Evolutionary conservation across 2,329 filamentous ascomycete genomes (phyloP).

Genomic region (Stagonosporopsis cucurbitacearum): DNA sequence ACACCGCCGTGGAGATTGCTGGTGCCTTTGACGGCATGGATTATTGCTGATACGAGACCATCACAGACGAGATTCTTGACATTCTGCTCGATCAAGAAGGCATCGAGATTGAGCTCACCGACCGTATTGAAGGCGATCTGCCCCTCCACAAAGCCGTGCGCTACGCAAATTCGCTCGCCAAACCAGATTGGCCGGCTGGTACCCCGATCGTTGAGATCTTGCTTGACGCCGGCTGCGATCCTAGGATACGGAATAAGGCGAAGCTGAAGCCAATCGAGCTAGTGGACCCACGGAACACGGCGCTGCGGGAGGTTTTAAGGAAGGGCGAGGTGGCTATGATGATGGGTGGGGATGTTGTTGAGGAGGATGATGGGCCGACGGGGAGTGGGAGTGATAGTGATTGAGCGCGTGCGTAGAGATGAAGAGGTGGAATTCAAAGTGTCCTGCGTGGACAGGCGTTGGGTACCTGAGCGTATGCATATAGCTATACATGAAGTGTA

Average conservation of each 20-base stretch:
- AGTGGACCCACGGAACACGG: conserved; percentile 72
- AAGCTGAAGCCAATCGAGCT: conserved; percentile 75
- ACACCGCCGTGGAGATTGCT: not conserved
- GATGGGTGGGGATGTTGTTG: conserved; percentile 57
- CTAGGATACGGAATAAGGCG: conserved; percentile 71
- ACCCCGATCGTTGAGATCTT: conserved; percentile 76
- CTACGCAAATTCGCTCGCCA: conserved; percentile 73
- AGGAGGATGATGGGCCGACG: conserved; percentile 55
- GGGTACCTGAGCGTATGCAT: conserved; percentile 1
- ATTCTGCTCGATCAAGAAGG: conserved; percentile 81
- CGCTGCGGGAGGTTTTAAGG: conserved; percentile 68
- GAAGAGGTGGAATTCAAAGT: not conserved
- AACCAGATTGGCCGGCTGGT: conserved; percentile 71
- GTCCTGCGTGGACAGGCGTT: not conserved
- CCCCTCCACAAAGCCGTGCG: conserved; percentile 80
- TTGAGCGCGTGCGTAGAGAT: conserved; percentile 13
- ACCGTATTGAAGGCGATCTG: conserved; percentile 75
- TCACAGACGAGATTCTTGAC: conserved; percentile 78
- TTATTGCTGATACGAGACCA: not conserved
- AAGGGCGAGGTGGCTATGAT: conserved; percentile 71
- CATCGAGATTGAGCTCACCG: conserved; percentile 82
- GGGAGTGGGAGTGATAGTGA: conserved; percentile 59
- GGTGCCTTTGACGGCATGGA: not conserved
- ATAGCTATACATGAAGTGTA: conserved; percentile 1
- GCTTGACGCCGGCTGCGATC: conserved; percentile 77